Conservation (phyloP, 345 rosid genomes). For the Populus davidiana region DNA sequence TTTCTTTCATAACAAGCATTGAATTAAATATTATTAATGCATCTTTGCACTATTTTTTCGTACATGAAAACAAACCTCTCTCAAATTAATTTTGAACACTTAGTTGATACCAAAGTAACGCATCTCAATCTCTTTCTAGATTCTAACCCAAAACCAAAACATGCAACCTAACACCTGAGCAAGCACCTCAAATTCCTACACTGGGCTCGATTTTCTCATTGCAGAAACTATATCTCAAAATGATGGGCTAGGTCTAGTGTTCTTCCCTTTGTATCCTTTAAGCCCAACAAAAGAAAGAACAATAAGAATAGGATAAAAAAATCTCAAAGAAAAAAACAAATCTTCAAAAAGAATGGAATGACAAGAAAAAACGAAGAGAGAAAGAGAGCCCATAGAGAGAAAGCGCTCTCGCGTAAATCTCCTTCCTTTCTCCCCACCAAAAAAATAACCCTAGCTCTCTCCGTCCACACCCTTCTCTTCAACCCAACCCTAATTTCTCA, state of each 20-base stretch:
- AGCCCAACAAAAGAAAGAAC: neutral
- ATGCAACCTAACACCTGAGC: too few relatives aligned
- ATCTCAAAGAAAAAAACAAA: neutral
- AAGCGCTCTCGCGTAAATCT: slow-evolving; percentile 20
- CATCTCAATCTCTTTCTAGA: too few relatives aligned
- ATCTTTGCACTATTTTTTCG: too few relatives aligned
- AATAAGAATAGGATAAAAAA: neutral
- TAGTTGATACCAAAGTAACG: too few relatives aligned
- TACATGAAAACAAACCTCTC: too few relatives aligned
- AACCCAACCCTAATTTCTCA: slow-evolving; percentile 7
- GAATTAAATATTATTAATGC: too few relatives aligned
- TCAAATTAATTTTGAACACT: too few relatives aligned
- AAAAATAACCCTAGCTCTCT: slow-evolving; percentile 37
- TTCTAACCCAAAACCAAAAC: too few relatives aligned
- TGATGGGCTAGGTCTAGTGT: neutral
- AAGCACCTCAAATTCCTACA: neutral
- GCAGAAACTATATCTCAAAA: too few relatives aligned
- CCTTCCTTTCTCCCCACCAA: slow-evolving; percentile 16
- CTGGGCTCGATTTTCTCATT: neutral
- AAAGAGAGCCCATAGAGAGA: slow-evolving; percentile 29
- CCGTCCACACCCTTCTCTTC: slow-evolving; percentile 23
- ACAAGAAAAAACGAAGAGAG: slow-evolving; percentile 27
- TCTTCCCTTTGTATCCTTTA: neutral
- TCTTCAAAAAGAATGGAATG: neutral
- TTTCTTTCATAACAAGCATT: too few relatives aligned